Conservation (phyloP, 768 basidiomycete genomes). For the Kwoniella sp. region DNA sequence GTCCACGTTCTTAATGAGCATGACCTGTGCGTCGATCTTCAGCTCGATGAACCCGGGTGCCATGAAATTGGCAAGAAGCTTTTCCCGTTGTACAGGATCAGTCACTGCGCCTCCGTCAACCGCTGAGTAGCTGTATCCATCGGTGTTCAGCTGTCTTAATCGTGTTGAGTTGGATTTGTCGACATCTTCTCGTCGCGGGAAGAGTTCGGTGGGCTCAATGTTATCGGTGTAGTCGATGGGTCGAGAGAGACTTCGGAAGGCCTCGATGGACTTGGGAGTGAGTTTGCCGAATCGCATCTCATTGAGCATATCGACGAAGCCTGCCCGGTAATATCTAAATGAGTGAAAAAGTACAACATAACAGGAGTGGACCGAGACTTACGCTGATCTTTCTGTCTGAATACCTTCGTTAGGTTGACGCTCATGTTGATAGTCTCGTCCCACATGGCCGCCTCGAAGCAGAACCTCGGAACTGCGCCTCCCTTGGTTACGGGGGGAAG, state of each 20-base stretch:
- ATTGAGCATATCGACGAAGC: constrained; percentile 93
- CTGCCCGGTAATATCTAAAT: constrained; percentile 57
- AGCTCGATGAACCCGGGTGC: constrained; percentile 72
- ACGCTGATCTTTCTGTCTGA: constrained; percentile 91
- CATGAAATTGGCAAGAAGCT: constrained; percentile 88
- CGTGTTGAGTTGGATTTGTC: constrained; percentile 77
- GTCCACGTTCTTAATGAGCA: constrained; percentile 93
- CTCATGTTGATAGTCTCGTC: constrained; percentile 71
- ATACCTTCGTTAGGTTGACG: constrained; percentile 92
- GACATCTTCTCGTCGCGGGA: constrained; percentile 89
- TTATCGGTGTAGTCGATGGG: constrained; percentile 76
- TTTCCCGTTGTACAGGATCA: constrained; percentile 69
- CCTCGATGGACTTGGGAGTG: constrained; percentile 66
- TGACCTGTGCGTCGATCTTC: constrained; percentile 83
- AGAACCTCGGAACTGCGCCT: constrained; percentile 70
- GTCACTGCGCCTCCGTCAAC: constrained; percentile 67
- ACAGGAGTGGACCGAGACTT: constrained; percentile 29
- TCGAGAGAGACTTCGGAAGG: constrained; percentile 72
- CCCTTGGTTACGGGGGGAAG: constrained; percentile 85
- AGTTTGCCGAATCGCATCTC: constrained; percentile 93
- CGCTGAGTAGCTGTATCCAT: constrained; percentile 64
- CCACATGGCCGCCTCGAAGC: constrained; percentile 88
- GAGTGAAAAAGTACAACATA: neutral
- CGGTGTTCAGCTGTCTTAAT: constrained; percentile 65
- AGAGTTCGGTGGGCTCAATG: constrained; percentile 89